These are phyloP conservation scores for Syzygium aqueum DNA, from an alignment of 345 rosid species.

Conservation along the genomic window DNA sequence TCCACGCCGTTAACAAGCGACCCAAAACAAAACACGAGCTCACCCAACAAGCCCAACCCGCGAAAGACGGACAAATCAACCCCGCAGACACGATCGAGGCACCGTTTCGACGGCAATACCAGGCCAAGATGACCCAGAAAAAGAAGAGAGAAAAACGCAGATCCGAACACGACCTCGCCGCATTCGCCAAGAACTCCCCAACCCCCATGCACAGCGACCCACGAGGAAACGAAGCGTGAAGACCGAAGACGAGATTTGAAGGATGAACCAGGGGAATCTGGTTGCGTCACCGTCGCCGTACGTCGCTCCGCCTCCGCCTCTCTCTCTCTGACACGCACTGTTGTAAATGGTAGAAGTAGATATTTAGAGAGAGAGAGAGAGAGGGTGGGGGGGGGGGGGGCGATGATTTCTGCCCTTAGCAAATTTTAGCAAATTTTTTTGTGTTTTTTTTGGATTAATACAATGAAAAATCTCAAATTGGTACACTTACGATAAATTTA, in stretches of 20 bases:
- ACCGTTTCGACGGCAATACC: neutral
- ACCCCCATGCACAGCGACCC: neutral
- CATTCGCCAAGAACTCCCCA: neutral
- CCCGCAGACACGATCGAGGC: neutral
- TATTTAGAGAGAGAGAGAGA: neutral
- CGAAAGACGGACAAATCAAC: neutral
- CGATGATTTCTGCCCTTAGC: neutral
- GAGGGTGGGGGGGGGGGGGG: too few relatives aligned
- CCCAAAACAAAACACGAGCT: neutral
- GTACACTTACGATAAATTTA: too few relatives aligned
- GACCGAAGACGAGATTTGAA: neutral
- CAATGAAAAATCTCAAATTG: too few relatives aligned
- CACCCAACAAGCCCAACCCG: neutral
- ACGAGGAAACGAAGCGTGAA: too few relatives aligned
- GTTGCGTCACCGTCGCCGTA: neutral
- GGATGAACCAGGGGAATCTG: neutral
- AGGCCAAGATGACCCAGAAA: neutral
- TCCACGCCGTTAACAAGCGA: neutral
- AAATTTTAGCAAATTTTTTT: neutral
- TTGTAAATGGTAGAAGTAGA: neutral
- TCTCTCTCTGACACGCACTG: neutral
- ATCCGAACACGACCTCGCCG: neutral
- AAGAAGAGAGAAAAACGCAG: neutral
- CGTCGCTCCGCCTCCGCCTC: neutral
- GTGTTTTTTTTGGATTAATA: too few relatives aligned